phyloP scores from a whole-genome alignment of 2,329 filamentous ascomycete species.

The Neoscytalidium dimidiatum region DNA sequence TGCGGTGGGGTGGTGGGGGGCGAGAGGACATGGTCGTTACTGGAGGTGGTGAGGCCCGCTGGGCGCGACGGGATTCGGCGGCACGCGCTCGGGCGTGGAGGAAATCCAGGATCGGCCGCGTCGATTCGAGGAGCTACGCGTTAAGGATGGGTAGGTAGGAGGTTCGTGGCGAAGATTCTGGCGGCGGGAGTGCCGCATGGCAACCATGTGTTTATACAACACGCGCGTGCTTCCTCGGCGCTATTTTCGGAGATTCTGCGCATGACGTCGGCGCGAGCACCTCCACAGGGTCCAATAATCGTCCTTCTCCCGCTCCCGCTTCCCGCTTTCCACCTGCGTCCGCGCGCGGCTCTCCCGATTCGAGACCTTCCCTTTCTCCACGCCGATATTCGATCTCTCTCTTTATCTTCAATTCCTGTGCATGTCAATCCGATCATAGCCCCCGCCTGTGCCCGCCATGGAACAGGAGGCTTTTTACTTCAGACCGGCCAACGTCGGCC shows the following conservation, averaged over 20 bases:
- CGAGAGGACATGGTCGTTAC: constrained; percentile 16
- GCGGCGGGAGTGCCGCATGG: constrained; percentile 54
- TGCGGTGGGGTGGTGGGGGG: constrained; percentile 20
- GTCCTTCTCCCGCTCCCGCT: too few species aligned
- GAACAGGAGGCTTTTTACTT: background rate
- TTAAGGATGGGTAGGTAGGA: background rate
- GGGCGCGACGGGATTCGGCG: too few species aligned
- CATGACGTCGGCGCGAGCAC: background rate
- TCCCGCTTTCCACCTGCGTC: background rate
- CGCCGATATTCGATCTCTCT: background rate
- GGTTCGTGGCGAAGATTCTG: constrained; percentile 40
- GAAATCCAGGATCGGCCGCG: too few species aligned
- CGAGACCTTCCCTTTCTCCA: background rate
- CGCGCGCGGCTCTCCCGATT: background rate
- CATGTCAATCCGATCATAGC: too few species aligned
- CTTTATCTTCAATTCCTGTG: too few species aligned
- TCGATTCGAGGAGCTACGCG: too few species aligned
- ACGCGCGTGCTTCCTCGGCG: background rate
- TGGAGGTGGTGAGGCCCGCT: background rate
- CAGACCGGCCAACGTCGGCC: background rate
- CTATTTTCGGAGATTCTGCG: background rate
- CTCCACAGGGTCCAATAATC: too few species aligned
- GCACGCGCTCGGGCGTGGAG: too few species aligned
- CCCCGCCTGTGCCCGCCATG: background rate
- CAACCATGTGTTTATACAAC: background rate